These are phyloP conservation scores for Catunica adiposa DNA, from an alignment of 2,329 filamentous ascomycete genomes.

Conservation along the genomic window DNA sequence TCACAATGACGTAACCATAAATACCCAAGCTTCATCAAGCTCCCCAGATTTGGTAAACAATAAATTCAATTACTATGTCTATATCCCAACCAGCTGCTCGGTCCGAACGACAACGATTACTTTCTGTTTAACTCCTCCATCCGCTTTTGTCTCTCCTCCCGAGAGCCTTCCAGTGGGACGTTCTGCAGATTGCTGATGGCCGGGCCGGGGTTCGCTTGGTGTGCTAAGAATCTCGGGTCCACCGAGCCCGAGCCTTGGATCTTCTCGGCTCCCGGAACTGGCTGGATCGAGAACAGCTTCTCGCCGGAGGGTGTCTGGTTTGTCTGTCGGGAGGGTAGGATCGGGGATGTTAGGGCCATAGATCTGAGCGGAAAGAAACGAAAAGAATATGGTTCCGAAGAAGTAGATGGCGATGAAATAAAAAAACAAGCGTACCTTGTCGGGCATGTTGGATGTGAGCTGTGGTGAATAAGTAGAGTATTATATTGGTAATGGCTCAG, in stretches of 20 bases:
- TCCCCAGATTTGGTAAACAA: background rate
- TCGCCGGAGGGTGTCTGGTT: slow-evolving; percentile 20
- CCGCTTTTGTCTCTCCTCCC: slow-evolving; percentile 50
- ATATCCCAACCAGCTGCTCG: background rate
- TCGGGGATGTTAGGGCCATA: slow-evolving; percentile 10
- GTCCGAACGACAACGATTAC: slow-evolving; percentile 16
- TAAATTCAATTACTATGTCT: background rate
- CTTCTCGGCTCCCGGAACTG: slow-evolving; percentile 22
- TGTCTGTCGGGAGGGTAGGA: slow-evolving; percentile 1
- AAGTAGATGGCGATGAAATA: slow-evolving; percentile 11
- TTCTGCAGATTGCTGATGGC: slow-evolving; percentile 35
- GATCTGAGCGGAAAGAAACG: slow-evolving; percentile 8
- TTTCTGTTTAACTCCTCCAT: slow-evolving; percentile 49
- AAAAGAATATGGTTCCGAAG: slow-evolving; percentile 3
- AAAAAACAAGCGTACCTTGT: slow-evolving; percentile 13
- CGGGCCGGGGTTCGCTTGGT: slow-evolving; percentile 41
- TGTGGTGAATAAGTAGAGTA: background rate
- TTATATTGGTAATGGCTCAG: background rate
- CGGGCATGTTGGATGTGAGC: slow-evolving; percentile 9
- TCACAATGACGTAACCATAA: background rate
- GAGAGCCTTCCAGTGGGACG: slow-evolving; percentile 40
- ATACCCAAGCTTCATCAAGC: background rate
- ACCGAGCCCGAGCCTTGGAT: slow-evolving; percentile 18
- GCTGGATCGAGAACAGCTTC: slow-evolving; percentile 30
- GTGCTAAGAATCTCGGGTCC: slow-evolving; percentile 33